Conservation (phyloP, 441 rosid genomes). For the Mallotus repandus region DNA sequence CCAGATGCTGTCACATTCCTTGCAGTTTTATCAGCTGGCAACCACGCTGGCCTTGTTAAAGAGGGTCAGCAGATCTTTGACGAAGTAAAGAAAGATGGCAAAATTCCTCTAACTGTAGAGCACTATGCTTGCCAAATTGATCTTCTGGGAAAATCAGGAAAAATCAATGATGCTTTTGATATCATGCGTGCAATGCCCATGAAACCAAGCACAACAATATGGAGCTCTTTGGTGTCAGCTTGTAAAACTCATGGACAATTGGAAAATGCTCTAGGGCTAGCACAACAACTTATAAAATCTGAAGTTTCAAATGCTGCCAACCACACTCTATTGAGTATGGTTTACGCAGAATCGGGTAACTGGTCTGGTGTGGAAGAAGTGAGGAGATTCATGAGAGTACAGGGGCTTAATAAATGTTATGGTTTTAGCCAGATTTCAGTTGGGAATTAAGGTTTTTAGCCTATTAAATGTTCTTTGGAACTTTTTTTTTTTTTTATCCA, state of each 20-base stretch:
- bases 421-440: constrained; percentile 46
- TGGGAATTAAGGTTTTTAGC: not conserved
- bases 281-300: constrained; percentile 31
- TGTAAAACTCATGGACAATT: constrained; percentile 46
- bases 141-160: constrained; percentile 58
- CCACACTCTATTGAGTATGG: constrained; percentile 42
- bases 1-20: constrained; percentile 34
- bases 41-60: constrained; percentile 44
- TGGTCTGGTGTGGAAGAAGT: constrained; percentile 46
- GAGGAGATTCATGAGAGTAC: constrained; percentile 40
- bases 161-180: constrained; percentile 39
- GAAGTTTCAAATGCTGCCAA: constrained; percentile 54
- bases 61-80: constrained; percentile 46
- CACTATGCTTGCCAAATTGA: constrained; percentile 54
- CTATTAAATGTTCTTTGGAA: not conserved
- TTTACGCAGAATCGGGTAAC: constrained; percentile 41
- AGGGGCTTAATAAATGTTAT: constrained; percentile 34
- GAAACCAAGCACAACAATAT: constrained; percentile 43
- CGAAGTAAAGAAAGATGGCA: constrained; percentile 24
- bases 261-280: constrained; percentile 36
- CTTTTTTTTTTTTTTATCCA: not conserved
- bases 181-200: constrained; percentile 44
- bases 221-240: constrained; percentile 51
- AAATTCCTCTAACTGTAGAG: constrained; percentile 33
- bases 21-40: constrained; percentile 54